Evolutionary conservation across 257 asterid genomes (phyloP), one percentile per base, ranked within the genome.

Genomic region (Fraxinus excelsior): DNA sequence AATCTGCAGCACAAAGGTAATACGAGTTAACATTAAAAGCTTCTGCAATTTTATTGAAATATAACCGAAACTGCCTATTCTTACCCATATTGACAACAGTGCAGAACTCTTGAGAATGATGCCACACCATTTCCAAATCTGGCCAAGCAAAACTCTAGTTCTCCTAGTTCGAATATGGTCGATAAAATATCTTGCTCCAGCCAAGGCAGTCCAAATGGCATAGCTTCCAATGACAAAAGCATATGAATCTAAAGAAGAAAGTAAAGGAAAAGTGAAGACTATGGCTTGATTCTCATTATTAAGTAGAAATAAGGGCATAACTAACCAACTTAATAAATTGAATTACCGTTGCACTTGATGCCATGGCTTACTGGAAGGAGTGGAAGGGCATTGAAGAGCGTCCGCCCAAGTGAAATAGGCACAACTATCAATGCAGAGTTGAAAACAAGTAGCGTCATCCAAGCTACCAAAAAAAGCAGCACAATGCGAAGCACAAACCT

Each of bases 221-320:
- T 93, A 95, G 88, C 99, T 91, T 82, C 99, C 99, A 77, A 93
- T 93, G 73, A 95, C 94, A 66, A 95, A 95, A 70, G 99, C 98
- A 75, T 95, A 95, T 62, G 93, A 72, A 86, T 95, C 98, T 95
- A 79, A 44, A 81, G 19, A 74, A 51, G 76, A 42, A 72, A 5
- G 35, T 26, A 14, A 26, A 26, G 66, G 35, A 18, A 60, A 62
- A 72, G 37, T 25, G 12, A 62, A 58, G 16, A 66, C 53, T 51
- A 58, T 65, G 34, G 56, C 2, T 72, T 71, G 16, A 42, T 31
- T 8, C 26, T 23, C 1, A 58, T 58, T 60, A 23, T 5, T 16
- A 11, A 5, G 37, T 13, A 60, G 62, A 76, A 25, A 53, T 21
- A 72, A 19, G 66, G 64, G 18, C 21, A 76, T 56, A 16, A 64